A percentile compares a stretch with the other conserved stretches of the same genome.
phyloP scores from a whole-genome alignment of 2,329 filamentous ascomycete genomes.

The Colletotrichum filicis region DNA sequence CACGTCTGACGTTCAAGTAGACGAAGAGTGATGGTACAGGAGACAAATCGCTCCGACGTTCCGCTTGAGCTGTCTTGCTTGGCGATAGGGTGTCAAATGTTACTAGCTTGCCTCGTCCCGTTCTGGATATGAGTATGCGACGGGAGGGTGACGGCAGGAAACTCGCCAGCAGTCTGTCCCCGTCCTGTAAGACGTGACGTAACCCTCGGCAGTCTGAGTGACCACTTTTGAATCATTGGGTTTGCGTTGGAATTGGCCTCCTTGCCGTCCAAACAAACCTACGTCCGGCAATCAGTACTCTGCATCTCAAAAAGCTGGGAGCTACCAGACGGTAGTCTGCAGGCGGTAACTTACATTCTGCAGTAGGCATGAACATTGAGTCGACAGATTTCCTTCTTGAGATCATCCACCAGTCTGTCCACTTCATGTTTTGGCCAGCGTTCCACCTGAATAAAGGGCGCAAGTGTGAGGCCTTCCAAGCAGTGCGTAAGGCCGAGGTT shows the following conservation, averaged over 20 bases:
- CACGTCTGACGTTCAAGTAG: background rate
- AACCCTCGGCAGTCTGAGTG: slow-evolving; percentile 11
- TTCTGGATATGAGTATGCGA: slow-evolving; percentile 5
- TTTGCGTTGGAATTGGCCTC: slow-evolving; percentile 34
- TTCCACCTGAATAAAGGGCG: slow-evolving; percentile 74
- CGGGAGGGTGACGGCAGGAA: slow-evolving; percentile 32
- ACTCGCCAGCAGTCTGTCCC: background rate
- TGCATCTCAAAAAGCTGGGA: background rate
- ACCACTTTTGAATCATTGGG: slow-evolving; percentile 25
- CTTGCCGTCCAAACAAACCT: slow-evolving; percentile 38
- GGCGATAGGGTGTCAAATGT: slow-evolving; percentile 6
- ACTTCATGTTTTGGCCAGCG: slow-evolving; percentile 72
- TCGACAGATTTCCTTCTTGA: slow-evolving; percentile 75
- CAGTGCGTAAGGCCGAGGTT: slow-evolving; percentile 81
- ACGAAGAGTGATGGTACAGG: slow-evolving; percentile 16
- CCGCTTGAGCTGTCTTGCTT: slow-evolving; percentile 21
- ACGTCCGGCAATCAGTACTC: slow-evolving; percentile 14
- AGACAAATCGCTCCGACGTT: slow-evolving; percentile 17
- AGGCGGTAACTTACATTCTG: slow-evolving; percentile 71
- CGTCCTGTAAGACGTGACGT: background rate
- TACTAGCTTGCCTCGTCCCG: slow-evolving; percentile 1
- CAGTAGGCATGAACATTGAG: slow-evolving; percentile 79
- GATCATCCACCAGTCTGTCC: slow-evolving; percentile 68
- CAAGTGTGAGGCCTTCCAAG: slow-evolving; percentile 78
- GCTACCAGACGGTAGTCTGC: slow-evolving; percentile 12